phyloP scores from a whole-genome alignment of 495 filamentous ascomycete species.

The Tuber umbilicatum region DNA sequence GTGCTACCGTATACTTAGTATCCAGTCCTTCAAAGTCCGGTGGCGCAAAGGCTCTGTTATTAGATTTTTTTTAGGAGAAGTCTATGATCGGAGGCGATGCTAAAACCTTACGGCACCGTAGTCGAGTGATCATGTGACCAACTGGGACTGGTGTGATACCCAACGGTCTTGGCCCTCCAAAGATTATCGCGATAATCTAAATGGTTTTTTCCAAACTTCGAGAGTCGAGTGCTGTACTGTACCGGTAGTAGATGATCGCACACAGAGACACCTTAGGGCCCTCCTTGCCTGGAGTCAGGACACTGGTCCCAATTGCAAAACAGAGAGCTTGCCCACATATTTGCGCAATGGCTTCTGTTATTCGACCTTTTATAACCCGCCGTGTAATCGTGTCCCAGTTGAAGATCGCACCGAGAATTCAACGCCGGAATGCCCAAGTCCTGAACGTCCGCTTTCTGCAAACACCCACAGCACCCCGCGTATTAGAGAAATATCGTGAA shows the following conservation, averaged over 20 bases:
- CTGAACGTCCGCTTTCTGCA: slow-evolving; percentile 81
- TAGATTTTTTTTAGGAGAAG: no score
- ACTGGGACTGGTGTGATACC: neutral
- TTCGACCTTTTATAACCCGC: slow-evolving; percentile 28
- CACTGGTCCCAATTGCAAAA: neutral
- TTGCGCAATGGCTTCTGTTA: slow-evolving; percentile 19
- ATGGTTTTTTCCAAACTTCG: no score
- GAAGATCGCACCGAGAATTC: slow-evolving; percentile 41
- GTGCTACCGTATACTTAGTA: no score
- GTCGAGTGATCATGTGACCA: neutral
- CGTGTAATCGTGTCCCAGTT: slow-evolving; percentile 13
- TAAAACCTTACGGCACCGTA: no score
- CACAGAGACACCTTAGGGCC: neutral
- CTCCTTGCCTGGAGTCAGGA: neutral
- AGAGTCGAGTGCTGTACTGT: no score
- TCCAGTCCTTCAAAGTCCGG: no score
- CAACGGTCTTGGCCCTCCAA: neutral
- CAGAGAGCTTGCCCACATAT: neutral
- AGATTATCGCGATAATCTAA: neutral
- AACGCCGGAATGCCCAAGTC: slow-evolving; percentile 84
- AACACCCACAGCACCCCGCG: slow-evolving; percentile 52
- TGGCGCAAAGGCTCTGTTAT: no score
- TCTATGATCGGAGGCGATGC: no score
- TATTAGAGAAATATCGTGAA: slow-evolving; percentile 76
- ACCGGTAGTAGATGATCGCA: neutral